These are phyloP conservation scores for Apiotrichum mycotoxinovorans DNA, from an alignment of 1,284 basidiomycete species.

Conservation along the genomic window DNA sequence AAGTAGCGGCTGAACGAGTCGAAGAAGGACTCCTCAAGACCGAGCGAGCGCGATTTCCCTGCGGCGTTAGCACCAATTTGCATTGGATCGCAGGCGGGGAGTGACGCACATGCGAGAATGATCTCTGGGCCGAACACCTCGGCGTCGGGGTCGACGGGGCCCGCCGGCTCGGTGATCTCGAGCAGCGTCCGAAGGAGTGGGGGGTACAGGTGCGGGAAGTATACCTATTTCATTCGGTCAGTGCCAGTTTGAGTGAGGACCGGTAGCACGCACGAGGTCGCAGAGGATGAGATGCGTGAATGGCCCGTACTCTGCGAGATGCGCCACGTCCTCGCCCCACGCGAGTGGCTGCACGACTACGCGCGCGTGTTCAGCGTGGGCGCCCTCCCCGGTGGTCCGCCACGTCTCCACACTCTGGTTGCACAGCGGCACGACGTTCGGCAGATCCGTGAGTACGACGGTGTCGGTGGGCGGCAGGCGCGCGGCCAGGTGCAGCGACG, in stretches of 20 bases:
- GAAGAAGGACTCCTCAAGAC: conserved; percentile 48
- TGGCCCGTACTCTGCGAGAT: conserved; percentile 18
- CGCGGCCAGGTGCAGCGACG: conserved; percentile 37
- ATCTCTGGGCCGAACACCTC: conserved; percentile 39
- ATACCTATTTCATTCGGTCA: too few relatives aligned
- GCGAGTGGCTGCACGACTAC: conserved; percentile 33
- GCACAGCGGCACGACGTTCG: conserved; percentile 41
- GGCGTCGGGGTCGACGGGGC: not conserved
- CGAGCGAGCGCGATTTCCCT: conserved; percentile 44
- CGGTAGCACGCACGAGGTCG: conserved; percentile 37
- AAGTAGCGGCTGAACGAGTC: conserved; percentile 42
- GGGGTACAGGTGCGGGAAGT: conserved; percentile 47
- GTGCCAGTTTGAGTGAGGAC: too few relatives aligned
- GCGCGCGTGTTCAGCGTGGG: conserved; percentile 8
- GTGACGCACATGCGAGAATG: conserved; percentile 43
- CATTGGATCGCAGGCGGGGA: not conserved
- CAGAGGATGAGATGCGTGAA: conserved; percentile 45
- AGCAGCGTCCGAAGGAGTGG: conserved; percentile 40
- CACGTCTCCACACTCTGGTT: conserved; percentile 29
- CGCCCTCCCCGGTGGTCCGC: conserved; percentile 3
- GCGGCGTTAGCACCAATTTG: not conserved
- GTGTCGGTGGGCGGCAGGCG: conserved; percentile 25
- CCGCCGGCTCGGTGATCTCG: conserved; percentile 33
- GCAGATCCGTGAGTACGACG: conserved; percentile 43
- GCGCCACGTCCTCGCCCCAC: conserved; percentile 33